A percentile compares a stretch with the other conserved stretches of the same genome.
phyloP scores from a whole-genome alignment of 805 yeast genomes.

The Metschnikowia amazonensis region DNA sequence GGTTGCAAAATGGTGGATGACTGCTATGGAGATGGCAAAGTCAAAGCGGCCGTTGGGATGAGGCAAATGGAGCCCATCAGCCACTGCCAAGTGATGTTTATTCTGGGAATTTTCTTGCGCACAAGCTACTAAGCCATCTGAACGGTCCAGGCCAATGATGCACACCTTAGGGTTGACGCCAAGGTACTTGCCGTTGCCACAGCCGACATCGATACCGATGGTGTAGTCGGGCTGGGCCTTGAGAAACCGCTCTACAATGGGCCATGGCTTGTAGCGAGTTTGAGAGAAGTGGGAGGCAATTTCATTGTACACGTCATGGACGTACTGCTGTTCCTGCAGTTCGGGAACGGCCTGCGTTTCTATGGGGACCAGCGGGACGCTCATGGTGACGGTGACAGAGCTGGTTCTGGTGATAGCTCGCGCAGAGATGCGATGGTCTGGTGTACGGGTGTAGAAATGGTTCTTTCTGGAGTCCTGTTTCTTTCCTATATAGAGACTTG shows the following conservation, averaged over 20 bases:
- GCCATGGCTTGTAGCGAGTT: constrained; percentile 97
- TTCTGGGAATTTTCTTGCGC: constrained; percentile 43
- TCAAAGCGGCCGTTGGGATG: constrained; percentile 46
- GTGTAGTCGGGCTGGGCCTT: constrained; percentile 46
- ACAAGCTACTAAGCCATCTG: constrained; percentile 64
- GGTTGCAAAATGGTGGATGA: constrained; percentile 92
- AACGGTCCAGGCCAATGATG: constrained; percentile 72
- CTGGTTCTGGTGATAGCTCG: no score
- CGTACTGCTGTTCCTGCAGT: constrained; percentile 67
- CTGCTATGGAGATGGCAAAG: constrained; percentile 94
- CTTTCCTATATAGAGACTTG: no score
- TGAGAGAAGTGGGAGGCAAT: constrained; percentile 92
- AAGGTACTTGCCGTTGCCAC: constrained; percentile 94
- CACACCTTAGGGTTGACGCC: constrained; percentile 63
- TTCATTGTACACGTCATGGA: constrained; percentile 89
- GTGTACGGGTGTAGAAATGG: background rate
- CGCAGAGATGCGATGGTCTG: background rate
- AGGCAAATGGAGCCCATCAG: constrained; percentile 69
- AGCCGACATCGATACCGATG: constrained; percentile 89
- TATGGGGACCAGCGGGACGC: constrained; percentile 32
- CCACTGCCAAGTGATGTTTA: constrained; percentile 58
- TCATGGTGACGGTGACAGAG: constrained; percentile 21
- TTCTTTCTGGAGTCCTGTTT: no score
- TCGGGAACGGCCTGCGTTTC: constrained; percentile 40
- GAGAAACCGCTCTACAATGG: constrained; percentile 77